Evolutionary conservation across 2,329 filamentous ascomycete species (phyloP).

Genomic region (Pyrenochaeta sp.): DNA sequence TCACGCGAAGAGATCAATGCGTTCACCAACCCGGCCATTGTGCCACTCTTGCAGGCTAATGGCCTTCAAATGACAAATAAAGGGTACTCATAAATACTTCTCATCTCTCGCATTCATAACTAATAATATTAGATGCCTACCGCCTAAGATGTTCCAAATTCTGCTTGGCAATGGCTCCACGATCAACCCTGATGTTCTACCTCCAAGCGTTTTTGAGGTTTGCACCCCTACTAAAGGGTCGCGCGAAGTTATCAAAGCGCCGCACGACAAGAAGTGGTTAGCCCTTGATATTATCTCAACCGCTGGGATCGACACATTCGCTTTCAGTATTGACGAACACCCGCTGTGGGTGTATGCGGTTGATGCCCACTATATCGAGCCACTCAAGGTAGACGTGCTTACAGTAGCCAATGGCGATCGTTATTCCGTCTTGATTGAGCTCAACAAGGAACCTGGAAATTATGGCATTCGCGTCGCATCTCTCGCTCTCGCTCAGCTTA

Average conservation of each 20-base stretch:
- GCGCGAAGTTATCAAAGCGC: constrained; percentile 55
- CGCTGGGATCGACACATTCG: constrained; percentile 56
- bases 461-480: constrained; percentile 66
- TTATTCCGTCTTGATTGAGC: constrained; percentile 61
- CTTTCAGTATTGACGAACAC: constrained; percentile 63
- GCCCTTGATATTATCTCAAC: constrained; percentile 66
- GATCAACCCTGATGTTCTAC: constrained; percentile 18
- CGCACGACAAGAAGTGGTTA: constrained; percentile 55
- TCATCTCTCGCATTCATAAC: neutral
- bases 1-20: constrained; percentile 55
- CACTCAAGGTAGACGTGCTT: constrained; percentile 60
- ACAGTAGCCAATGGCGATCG: constrained; percentile 62
- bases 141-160: constrained; percentile 54
- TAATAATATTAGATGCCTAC: constrained; percentile 47
- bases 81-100: constrained; percentile 36
- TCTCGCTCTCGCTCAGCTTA: constrained; percentile 61
- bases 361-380: constrained; percentile 64
- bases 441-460: constrained; percentile 56
- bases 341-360: constrained; percentile 64
- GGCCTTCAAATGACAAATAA: constrained; percentile 51
- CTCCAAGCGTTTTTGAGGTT: constrained; percentile 32
- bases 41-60: constrained; percentile 40
- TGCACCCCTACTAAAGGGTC: constrained; percentile 59
- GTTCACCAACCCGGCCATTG: constrained; percentile 44
- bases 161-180: constrained; percentile 15